Base-by-base conservation (phyloP, 768 basidiomycete species). In the Mycena chlorophos region DNA sequence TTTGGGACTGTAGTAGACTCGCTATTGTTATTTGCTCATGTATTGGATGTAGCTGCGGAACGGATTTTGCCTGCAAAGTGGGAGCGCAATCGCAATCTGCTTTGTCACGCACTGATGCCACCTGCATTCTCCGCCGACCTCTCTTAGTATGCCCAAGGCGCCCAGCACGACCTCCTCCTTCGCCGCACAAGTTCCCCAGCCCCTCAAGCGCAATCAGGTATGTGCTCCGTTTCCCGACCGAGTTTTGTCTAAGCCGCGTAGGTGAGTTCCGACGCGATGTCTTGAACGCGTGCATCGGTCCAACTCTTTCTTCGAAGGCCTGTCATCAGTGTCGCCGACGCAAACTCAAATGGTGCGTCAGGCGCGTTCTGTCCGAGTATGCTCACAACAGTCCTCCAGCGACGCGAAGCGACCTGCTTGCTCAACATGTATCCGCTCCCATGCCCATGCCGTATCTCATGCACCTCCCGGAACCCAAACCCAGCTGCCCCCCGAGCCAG, bases 351-450 rank as follows among this genome's bases (percentile, higher is more conserved):
- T 87, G 85, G 85, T 86, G 72, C 54, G 51, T 49, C 52, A 20
- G 40, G 28, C 38, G 52, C 20, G 28, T n/a, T 30, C 29, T 42
- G 26, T 39, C 27, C 48, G 5, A 23, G 39, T 30, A 5, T 49
- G 5, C 48, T 29, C 16, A 4, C 5, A 49, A 23, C 19, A 8
- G 8, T 27, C 1, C 23, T 51, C 54, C 57, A 90, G 88, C 66
- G 89, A 91, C 63, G 87, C 88, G 5, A 84, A 86, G 65, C 74
- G 85, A 38, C 89, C 89, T 2, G 53, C 56, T 4, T 90, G 89
- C 65, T 85, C 88, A 25, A 90, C 89, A 2, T 90, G 89, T 65
- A 75, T 85, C 55, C 82, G 88, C 28, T 89, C 88, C 20, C 87
- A 89, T 74, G 77, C 85, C 1, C 86, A 89, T 71, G 82, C 86